Conservation (phyloP, 2,329 filamentous ascomycete genomes). For the Calonectria pauciramosa region DNA sequence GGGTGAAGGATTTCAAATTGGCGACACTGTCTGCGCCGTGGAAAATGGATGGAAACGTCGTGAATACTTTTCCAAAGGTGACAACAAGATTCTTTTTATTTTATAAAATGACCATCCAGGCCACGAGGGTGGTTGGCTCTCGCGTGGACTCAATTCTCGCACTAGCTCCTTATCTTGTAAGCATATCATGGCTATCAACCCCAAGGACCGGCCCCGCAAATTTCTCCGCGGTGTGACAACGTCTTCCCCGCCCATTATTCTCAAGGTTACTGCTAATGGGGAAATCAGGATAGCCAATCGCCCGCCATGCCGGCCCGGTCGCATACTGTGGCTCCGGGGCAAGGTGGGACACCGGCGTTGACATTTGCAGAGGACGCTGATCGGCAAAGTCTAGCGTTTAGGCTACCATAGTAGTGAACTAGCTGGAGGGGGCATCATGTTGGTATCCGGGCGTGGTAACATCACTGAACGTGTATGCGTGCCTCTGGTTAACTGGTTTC, state of each 20-base stretch:
- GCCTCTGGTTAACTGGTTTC: not conserved
- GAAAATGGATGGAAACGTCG: not conserved
- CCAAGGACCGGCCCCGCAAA: constrained; percentile 3
- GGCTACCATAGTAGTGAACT: not conserved
- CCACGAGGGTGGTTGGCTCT: not conserved
- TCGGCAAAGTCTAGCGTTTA: not conserved
- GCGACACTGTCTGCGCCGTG: not conserved
- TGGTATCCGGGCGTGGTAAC: not conserved
- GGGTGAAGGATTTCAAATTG: not conserved
- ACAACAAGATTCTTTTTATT: not conserved
- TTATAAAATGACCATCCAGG: not conserved
- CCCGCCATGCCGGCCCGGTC: constrained; percentile 10
- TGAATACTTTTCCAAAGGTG: not conserved
- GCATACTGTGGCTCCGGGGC: not conserved
- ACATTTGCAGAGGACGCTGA: not conserved
- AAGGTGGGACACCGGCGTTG: not conserved
- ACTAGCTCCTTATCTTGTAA: not conserved
- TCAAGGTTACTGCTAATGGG: not conserved
- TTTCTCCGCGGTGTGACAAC: not conserved
- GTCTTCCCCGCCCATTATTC: not conserved
- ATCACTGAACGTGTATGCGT: not conserved
- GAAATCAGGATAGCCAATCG: not conserved
- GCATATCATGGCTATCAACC: not conserved
- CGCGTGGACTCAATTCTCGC: not conserved
- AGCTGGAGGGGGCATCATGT: not conserved